These are phyloP conservation scores for Solanum sejunctum DNA, from an alignment of 257 asterid species.

Conservation along the genomic window DNA sequence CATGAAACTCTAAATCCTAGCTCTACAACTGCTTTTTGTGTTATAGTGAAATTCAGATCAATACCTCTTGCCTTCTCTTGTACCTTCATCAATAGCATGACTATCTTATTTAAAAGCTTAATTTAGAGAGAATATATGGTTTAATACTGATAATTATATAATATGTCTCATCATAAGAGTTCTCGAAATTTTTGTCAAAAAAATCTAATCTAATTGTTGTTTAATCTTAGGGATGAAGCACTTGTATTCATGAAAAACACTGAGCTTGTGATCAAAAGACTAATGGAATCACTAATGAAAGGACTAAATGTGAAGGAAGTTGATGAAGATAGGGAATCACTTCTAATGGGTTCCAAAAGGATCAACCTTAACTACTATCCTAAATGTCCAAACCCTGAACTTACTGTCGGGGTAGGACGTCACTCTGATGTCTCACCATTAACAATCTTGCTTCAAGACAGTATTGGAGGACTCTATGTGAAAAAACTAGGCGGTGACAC, in stretches of 20 bases:
- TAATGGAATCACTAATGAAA: slow-evolving; percentile 18
- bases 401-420: slow-evolving; percentile 35
- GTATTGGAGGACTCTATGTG: slow-evolving; percentile 46
- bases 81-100: background rate
- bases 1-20: background rate
- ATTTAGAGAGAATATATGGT: background rate
- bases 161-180: background rate
- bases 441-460: slow-evolving; percentile 49
- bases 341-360: slow-evolving; percentile 27
- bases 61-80: background rate
- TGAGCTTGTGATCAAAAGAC: slow-evolving; percentile 25
- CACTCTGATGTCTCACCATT: slow-evolving; percentile 45
- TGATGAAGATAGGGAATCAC: slow-evolving; percentile 22
- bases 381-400: slow-evolving; percentile 39
- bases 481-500: slow-evolving; percentile 8
- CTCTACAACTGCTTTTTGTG: background rate
- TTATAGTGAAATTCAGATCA: background rate
- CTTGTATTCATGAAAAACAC: slow-evolving; percentile 25
- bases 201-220: background rate
- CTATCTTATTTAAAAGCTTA: background rate
- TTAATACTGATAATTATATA: background rate
- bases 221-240: slow-evolving; percentile 24
- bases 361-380: slow-evolving; percentile 34
- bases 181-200: background rate
- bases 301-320: slow-evolving; percentile 30